Evolutionary conservation across 2,329 filamentous ascomycete species (phyloP).

Genomic region (Colletotrichum magnum): DNA sequence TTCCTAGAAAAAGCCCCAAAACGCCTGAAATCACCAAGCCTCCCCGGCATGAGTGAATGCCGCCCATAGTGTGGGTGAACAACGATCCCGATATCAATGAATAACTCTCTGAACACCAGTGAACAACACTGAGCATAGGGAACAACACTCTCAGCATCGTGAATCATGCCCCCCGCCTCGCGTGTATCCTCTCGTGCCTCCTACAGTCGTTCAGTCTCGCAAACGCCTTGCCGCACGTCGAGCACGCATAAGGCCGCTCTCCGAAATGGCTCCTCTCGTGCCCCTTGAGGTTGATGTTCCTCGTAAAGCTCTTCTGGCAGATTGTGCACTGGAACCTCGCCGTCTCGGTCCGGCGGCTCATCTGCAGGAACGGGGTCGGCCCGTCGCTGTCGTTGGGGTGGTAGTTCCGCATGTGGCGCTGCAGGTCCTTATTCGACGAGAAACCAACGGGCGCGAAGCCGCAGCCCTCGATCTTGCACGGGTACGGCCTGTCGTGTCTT

Average conservation of each 20-base stretch:
- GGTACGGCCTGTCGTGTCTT: slow-evolving; percentile 57
- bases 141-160: not conserved
- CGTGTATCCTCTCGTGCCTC: slow-evolving; percentile 50
- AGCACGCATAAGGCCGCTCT: slow-evolving; percentile 48
- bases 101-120: slow-evolving; percentile 3
- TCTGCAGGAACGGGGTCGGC: slow-evolving; percentile 42
- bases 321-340: slow-evolving; percentile 49
- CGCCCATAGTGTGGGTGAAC: no score
- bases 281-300: slow-evolving; percentile 51
- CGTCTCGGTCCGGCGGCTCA: slow-evolving; percentile 41
- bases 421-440: slow-evolving; percentile 54
- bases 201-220: slow-evolving; percentile 50
- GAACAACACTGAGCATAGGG: not conserved
- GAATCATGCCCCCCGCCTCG: not conserved
- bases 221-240: slow-evolving; percentile 50
- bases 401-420: slow-evolving; percentile 49
- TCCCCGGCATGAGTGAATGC: no score
- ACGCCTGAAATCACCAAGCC: no score
- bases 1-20: no score
- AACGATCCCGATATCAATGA: no score
- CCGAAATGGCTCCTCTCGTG: slow-evolving; percentile 56
- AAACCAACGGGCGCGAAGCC: slow-evolving; percentile 54
- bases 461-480: slow-evolving; percentile 53
- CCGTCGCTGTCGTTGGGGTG: slow-evolving; percentile 45
- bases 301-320: slow-evolving; percentile 55